phyloP scores from a whole-genome alignment of 148 eudicot genomes.

The Polygonum maritimum region DNA sequence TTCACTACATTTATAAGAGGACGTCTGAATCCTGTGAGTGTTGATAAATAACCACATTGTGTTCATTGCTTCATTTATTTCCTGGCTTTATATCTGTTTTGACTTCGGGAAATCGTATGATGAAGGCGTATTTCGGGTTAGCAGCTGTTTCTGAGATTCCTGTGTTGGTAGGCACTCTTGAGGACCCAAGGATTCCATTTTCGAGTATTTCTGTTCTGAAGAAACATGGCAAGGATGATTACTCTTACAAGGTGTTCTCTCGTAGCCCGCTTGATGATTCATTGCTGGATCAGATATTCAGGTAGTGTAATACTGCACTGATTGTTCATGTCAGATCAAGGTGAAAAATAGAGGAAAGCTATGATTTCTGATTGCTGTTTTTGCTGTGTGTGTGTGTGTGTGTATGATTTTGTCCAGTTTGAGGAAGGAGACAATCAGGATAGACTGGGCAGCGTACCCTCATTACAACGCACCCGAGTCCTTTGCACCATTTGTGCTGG shows the following conservation, averaged over 20 bases:
- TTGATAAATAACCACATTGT: neutral
- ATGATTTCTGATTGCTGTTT: neutral
- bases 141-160: constrained; percentile 44
- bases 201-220: constrained; percentile 71
- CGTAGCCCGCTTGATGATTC: constrained; percentile 63
- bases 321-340: neutral
- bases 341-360: neutral
- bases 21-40: constrained; percentile 75
- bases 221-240: constrained; percentile 45
- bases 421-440: constrained; percentile 58
- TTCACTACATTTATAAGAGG: constrained; percentile 84
- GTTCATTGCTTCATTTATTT: neutral
- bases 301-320: constrained; percentile 33
- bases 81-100: neutral
- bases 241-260: constrained; percentile 82
- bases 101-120: constrained; percentile 6
- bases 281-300: constrained; percentile 63
- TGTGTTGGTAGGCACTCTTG: constrained; percentile 69
- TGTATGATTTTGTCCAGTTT: constrained; percentile 21
- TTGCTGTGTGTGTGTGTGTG: neutral
- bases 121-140: constrained; percentile 76
- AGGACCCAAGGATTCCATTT: constrained; percentile 64
- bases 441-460: constrained; percentile 94
- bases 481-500: constrained; percentile 81
- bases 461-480: constrained; percentile 77